Evolutionary conservation across 345 rosid genomes (phyloP).

Genomic region (Eucalyptus caleyi): DNA sequence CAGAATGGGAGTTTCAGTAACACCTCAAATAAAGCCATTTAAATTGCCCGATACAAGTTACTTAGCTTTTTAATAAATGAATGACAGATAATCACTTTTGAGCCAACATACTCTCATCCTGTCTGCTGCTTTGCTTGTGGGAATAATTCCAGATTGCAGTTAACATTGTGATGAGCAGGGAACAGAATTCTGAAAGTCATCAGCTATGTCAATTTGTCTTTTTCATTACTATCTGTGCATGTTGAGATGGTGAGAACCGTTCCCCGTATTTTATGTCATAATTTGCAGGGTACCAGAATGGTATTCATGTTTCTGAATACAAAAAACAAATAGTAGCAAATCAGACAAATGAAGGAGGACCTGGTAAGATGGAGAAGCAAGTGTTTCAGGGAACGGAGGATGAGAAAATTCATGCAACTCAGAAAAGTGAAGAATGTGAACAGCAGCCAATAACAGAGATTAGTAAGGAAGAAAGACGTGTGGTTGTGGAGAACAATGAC

Average conservation of each 20-base stretch:
- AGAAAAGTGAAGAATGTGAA: not conserved
- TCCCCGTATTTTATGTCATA: not conserved
- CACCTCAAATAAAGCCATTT: not conserved
- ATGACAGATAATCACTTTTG: not conserved
- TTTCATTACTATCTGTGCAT: not conserved
- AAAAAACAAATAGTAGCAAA: not conserved
- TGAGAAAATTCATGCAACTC: not conserved
- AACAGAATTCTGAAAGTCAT: not conserved
- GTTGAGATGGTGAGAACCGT: not conserved
- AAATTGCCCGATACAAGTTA: not conserved
- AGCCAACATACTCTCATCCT: not conserved
- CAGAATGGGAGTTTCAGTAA: not conserved
- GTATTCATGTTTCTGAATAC: not conserved
- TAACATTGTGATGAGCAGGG: not conserved
- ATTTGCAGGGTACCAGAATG: conserved; percentile 1
- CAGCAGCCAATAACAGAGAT: not conserved
- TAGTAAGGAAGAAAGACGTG: not conserved
- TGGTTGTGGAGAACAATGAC: not conserved
- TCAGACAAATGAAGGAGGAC: not conserved
- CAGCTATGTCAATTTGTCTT: not conserved
- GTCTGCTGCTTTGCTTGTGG: not conserved
- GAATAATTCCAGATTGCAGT: not conserved
- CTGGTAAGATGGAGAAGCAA: not conserved
- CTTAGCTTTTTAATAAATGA: not conserved
- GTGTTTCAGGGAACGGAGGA: not conserved